phyloP scores from a whole-genome alignment of 305 asterid genomes.

The Nicotiana rustica region DNA sequence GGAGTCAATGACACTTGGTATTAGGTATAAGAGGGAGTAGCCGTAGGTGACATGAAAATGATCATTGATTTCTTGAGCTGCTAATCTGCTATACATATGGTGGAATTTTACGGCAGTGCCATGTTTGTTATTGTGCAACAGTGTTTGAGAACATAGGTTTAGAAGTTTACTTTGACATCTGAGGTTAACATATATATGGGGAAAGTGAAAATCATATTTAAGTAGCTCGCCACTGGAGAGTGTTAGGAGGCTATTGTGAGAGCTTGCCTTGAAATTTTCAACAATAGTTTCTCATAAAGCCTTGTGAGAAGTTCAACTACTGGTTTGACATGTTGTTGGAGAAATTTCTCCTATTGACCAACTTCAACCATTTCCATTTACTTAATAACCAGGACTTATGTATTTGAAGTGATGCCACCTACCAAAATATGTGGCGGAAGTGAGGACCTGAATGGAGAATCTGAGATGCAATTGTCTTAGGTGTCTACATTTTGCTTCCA shows the following conservation, averaged over 20 bases:
- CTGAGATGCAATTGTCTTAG: neutral
- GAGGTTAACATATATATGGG: neutral
- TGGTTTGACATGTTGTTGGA: constrained; percentile 13
- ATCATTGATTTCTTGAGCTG: neutral
- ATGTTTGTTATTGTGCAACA: neutral
- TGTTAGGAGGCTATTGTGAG: neutral
- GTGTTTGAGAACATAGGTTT: neutral
- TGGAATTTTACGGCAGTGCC: neutral
- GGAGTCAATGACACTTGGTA: neutral
- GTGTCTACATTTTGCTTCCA: constrained; percentile 2
- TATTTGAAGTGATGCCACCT: neutral
- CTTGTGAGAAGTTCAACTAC: constrained; percentile 13
- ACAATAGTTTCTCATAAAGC: neutral
- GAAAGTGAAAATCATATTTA: neutral
- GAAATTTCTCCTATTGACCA: constrained; percentile 13
- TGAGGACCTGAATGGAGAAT: constrained; percentile 28
- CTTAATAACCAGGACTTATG: neutral
- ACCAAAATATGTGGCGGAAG: neutral
- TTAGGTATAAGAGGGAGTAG: neutral
- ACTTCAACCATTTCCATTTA: neutral
- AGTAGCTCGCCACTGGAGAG: neutral
- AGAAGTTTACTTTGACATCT: neutral
- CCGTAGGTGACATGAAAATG: neutral
- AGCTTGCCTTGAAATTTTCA: neutral
- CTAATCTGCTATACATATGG: neutral